phyloP scores from a whole-genome alignment of 2,329 filamentous ascomycete species.

The Aspergillus sp. region DNA sequence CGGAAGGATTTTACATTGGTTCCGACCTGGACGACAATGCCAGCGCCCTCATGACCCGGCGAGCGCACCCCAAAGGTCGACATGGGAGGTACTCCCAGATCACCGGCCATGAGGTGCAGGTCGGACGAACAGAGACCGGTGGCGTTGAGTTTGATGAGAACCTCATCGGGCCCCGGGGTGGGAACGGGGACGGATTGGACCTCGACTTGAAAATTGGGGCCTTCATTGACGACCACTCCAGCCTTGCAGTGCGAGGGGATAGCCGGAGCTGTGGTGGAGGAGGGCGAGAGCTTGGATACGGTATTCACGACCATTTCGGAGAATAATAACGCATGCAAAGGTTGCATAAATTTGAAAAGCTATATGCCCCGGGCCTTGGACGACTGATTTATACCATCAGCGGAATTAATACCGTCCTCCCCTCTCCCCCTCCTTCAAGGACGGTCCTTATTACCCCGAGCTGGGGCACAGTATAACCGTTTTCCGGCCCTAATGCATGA shows the following conservation, averaged over 20 bases:
- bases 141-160: constrained; percentile 50
- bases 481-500: neutral
- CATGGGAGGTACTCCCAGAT: constrained; percentile 45
- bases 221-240: constrained; percentile 44
- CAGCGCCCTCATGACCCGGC: constrained; percentile 50
- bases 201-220: constrained; percentile 42
- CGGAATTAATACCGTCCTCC: neutral
- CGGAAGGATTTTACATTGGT: constrained; percentile 46
- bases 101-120: constrained; percentile 50
- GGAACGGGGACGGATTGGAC: constrained; percentile 44
- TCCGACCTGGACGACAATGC: constrained; percentile 50
- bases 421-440: neutral
- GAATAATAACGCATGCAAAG: no score
- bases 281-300: neutral
- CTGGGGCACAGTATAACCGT: neutral
- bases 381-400: neutral
- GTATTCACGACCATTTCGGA: neutral
- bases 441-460: no score
- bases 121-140: constrained; percentile 53
- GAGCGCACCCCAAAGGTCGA: constrained; percentile 37
- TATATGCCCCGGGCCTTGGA: no score
- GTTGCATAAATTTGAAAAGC: no score
- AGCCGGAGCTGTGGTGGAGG: neutral
- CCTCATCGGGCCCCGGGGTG: constrained; percentile 45
- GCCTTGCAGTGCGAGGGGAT: constrained; percentile 45